These are phyloP conservation scores for Chloris gayana DNA, from an alignment of 176 grass and related monocot species.

Conservation along the genomic window DNA sequence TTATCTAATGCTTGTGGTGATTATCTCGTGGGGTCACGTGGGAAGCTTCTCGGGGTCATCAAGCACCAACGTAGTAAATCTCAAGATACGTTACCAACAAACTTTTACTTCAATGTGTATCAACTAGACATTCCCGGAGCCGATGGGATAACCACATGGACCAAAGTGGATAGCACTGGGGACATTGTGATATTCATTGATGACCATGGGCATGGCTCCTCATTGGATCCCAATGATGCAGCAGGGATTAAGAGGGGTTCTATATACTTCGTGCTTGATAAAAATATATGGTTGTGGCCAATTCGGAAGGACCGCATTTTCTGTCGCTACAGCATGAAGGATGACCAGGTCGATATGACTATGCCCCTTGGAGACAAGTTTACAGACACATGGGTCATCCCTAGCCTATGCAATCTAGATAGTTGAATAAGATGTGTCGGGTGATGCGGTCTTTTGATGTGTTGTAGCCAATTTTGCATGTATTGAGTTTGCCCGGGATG, in stretches of 20 bases:
- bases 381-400: conserved; percentile 23
- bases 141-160: conserved; percentile 7
- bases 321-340: conserved; percentile 5
- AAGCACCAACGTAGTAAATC: not conserved
- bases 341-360: not conserved
- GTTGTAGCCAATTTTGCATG: too few relatives aligned
- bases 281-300: not conserved
- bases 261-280: conserved; percentile 32
- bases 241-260: conserved; percentile 10
- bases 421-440: too few relatives aligned
- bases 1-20: not conserved
- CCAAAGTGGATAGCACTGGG: conserved; percentile 24
- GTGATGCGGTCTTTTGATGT: too few relatives aligned
- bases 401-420: not conserved
- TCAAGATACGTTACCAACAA: not conserved
- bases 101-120: conserved; percentile 37
- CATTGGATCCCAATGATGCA: conserved; percentile 4
- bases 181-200: conserved; percentile 41
- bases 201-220: conserved; percentile 31
- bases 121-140: not conserved
- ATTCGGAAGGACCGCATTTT: not conserved
- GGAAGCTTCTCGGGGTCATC: conserved; percentile 31
- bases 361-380: not conserved
- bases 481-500: too few relatives aligned
- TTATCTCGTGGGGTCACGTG: conserved; percentile 32